Base-by-base conservation (phyloP, 2,329 filamentous ascomycete genomes). In the Sarocladium kiliense region DNA sequence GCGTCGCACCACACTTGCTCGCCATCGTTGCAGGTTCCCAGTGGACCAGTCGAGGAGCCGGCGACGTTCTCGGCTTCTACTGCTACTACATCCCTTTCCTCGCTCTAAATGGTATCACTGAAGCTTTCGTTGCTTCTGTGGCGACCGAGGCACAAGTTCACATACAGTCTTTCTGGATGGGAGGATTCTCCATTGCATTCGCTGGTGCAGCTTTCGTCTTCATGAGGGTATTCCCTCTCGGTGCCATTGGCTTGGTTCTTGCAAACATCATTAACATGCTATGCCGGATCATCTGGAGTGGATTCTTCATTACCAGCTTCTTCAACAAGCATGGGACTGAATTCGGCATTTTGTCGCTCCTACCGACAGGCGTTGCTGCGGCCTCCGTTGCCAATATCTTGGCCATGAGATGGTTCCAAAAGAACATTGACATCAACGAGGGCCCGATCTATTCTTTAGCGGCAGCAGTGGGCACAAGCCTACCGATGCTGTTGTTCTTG, bases 81-180 rank as follows among this genome's bases (percentile, higher is more conserved):
- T 92, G 90, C 73, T 91, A 91, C 70, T 97, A 96, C 73, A 89
- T 99, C 57, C 94, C 94, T 0, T 84, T 97, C 25, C 80, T 97
- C 3, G 94, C 93, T 2, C 74, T 96, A 63, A 99, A 99, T 65
- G 94, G 94, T 53, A 83, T 97, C 21, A 84, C 88, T 1, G 94
- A 99, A 72, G 90, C 91, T 0, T 97, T 99, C 63, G 92, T 97
- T 16, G 87, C 92, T 1, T 91, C 90, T 2, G 89, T 95, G 1
- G 92, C 93, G 1, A 86, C 82, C 0, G 81, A 90, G 59, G 71
- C 78, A 3, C 81, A 97, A 61, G 81, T 99, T 2, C 84, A 90
- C 59, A 71, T 68, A 3, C 94, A 99, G 68, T 90, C 88, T 1
- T 68, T 84, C 3, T 94, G 86, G 85, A 97, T 99, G 93, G 80